phyloP scores from a whole-genome alignment of 768 basidiomycete genomes.

The Suillus plorans region DNA sequence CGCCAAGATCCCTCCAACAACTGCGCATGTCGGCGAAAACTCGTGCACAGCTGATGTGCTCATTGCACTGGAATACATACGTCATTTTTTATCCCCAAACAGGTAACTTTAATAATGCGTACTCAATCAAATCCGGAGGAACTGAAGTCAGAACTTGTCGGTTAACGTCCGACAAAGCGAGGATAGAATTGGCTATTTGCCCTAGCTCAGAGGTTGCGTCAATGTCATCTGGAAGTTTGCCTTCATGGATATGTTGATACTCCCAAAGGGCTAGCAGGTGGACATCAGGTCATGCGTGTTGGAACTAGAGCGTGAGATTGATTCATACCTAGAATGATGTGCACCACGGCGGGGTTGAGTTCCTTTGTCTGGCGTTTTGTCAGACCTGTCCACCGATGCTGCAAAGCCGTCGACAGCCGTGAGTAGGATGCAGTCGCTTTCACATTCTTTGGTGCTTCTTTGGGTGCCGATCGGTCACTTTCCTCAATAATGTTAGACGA shows the following conservation, averaged over 20 bases:
- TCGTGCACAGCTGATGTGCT: slow-evolving; percentile 74
- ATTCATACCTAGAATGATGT: slow-evolving; percentile 67
- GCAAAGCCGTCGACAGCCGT: slow-evolving; percentile 60
- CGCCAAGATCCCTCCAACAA: slow-evolving; percentile 90
- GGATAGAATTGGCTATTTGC: slow-evolving; percentile 59
- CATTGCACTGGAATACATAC: slow-evolving; percentile 48
- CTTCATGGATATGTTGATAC: slow-evolving; percentile 61
- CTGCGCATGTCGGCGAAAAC: slow-evolving; percentile 91
- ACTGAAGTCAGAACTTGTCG: slow-evolving; percentile 58
- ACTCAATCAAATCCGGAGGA: slow-evolving; percentile 67
- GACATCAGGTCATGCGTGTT: slow-evolving; percentile 3
- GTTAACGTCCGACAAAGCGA: slow-evolving; percentile 67
- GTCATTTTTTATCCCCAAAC: slow-evolving; percentile 6
- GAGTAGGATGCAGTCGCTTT: slow-evolving; percentile 65
- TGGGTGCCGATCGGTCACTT: slow-evolving; percentile 64
- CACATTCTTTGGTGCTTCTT: slow-evolving; percentile 57
- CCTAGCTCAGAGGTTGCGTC: slow-evolving; percentile 56
- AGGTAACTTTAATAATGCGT: slow-evolving; percentile 19
- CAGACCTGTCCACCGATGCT: slow-evolving; percentile 66
- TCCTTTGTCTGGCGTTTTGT: slow-evolving; percentile 79
- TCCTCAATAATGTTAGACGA: slow-evolving; percentile 11
- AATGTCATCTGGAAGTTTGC: slow-evolving; percentile 53
- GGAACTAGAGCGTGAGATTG: background rate
- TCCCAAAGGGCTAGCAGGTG: slow-evolving; percentile 72
- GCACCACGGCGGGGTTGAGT: slow-evolving; percentile 72